Percentiles rank a stretch among this genome's conserved stretches.
Conservation (phyloP, 805 yeast genomes). For the Candida nemodendra region DNA sequence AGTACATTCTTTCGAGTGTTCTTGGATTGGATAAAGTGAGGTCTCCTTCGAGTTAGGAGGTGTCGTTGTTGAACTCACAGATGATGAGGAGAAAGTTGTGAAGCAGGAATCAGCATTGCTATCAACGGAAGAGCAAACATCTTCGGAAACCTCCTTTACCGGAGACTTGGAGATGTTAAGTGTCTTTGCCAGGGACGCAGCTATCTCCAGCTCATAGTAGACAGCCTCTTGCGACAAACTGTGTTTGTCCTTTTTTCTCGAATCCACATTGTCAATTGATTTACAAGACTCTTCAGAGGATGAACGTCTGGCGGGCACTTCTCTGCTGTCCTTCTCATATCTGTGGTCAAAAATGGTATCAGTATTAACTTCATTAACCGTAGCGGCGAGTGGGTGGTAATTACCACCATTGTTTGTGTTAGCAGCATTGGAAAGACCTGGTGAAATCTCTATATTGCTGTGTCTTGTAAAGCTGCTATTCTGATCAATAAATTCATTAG, state of each 20-base stretch:
- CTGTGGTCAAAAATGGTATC: neutral
- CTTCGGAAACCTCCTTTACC: slow-evolving; percentile 11
- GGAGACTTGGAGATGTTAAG: slow-evolving; percentile 22
- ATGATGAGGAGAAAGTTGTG: slow-evolving; percentile 29
- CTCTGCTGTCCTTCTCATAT: neutral
- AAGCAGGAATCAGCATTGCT: slow-evolving; percentile 41
- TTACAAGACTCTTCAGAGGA: neutral
- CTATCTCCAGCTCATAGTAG: slow-evolving; percentile 41
- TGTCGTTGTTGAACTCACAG: slow-evolving; percentile 29
- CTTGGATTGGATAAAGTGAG: slow-evolving; percentile 29
- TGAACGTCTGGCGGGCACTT: neutral
- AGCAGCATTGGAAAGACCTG: neutral
- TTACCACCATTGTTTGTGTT: neutral
- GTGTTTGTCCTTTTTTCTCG: slow-evolving; percentile 12
- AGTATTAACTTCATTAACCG: neutral
- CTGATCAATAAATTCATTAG: slow-evolving; percentile 1
- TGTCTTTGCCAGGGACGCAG: slow-evolving; percentile 45
- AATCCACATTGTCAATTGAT: neutral
- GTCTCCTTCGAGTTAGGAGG: slow-evolving; percentile 22
- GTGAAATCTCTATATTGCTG: neutral
- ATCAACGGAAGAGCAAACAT: slow-evolving; percentile 39
- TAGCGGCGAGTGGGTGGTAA: neutral
- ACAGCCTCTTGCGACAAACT: slow-evolving; percentile 16
- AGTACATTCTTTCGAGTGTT: slow-evolving; percentile 33
- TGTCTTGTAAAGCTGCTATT: neutral